These are phyloP conservation scores for Alternaria sp. DNA, from an alignment of 2,329 filamentous ascomycete species.

Conservation along the genomic window DNA sequence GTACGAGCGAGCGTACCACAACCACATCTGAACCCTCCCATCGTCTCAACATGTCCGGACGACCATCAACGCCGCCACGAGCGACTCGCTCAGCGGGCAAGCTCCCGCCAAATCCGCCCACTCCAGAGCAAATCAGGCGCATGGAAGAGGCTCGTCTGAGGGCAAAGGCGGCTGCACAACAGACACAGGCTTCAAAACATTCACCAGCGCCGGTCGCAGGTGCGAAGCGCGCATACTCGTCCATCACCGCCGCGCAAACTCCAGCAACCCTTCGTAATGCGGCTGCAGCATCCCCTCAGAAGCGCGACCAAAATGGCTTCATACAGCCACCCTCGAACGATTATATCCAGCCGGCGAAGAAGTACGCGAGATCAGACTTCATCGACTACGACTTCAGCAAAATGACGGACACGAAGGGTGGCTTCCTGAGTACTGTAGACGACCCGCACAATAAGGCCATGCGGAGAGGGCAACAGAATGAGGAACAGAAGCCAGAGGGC, in stretches of 20 bases:
- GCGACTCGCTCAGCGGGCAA: constrained; percentile 48
- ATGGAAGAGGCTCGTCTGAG: constrained; percentile 84
- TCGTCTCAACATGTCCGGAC: constrained; percentile 42
- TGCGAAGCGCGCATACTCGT: constrained; percentile 74
- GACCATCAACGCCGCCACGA: constrained; percentile 58
- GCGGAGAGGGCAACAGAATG: constrained; percentile 46
- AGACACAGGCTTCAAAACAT: constrained; percentile 31
- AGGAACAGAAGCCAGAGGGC: constrained; percentile 76
- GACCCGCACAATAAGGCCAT: constrained; percentile 87
- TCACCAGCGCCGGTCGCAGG: constrained; percentile 52
- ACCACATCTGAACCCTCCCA: background rate
- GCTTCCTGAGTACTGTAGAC: constrained; percentile 88
- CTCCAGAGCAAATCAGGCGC: constrained; percentile 66
- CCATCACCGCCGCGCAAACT: constrained; percentile 63
- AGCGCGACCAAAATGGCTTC: constrained; percentile 46
- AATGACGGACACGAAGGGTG: constrained; percentile 98
- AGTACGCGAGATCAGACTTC: constrained; percentile 79
- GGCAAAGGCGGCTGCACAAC: constrained; percentile 79
- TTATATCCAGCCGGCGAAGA: constrained; percentile 76
- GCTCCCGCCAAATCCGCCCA: constrained; percentile 57
- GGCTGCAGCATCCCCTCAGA: constrained; percentile 62
- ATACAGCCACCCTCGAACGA: constrained; percentile 51
- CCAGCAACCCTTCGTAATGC: constrained; percentile 66
- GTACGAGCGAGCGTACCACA: background rate
- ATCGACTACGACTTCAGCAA: constrained; percentile 98